phyloP scores from a whole-genome alignment of 2,329 filamentous ascomycete species.

The Orbilia ellipsospora region DNA sequence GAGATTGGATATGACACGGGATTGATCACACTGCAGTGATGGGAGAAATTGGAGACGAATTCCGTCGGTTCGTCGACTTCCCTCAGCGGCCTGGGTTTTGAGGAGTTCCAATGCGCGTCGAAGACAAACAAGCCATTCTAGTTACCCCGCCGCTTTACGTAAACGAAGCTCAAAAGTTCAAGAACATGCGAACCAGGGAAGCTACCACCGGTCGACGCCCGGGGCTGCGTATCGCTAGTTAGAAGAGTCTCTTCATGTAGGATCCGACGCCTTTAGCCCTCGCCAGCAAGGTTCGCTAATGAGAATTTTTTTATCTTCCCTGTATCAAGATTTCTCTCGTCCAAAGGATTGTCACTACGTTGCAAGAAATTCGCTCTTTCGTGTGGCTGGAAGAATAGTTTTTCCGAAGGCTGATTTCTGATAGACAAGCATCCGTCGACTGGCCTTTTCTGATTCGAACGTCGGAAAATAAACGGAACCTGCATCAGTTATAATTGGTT shows the following conservation, averaged over 20 bases:
- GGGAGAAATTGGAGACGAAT: constrained; percentile 3
- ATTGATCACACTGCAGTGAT: constrained; percentile 5
- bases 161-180: constrained; percentile 27
- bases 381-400: constrained; percentile 55
- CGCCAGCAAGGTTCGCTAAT: constrained; percentile 18
- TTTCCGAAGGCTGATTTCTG: constrained; percentile 50
- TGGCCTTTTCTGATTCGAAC: constrained; percentile 20
- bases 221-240: neutral
- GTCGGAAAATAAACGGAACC: constrained; percentile 55
- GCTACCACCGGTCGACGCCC: constrained; percentile 24
- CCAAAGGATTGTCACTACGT: neutral
- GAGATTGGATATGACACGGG: constrained; percentile 2
- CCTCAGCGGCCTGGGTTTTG: neutral
- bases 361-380: constrained; percentile 43
- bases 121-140: constrained; percentile 10
- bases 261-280: constrained; percentile 23
- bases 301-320: constrained; percentile 23
- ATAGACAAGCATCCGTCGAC: constrained; percentile 29
- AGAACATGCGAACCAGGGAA: constrained; percentile 39
- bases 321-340: neutral
- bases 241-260: neutral
- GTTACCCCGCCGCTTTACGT: constrained; percentile 48
- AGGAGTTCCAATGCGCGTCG: constrained; percentile 7
- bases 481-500: constrained; percentile 48
- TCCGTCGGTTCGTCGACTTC: constrained; percentile 23